These are phyloP conservation scores for Fraxinus cuspidata DNA, from an alignment of 257 asterid genomes.

Conservation along the genomic window DNA sequence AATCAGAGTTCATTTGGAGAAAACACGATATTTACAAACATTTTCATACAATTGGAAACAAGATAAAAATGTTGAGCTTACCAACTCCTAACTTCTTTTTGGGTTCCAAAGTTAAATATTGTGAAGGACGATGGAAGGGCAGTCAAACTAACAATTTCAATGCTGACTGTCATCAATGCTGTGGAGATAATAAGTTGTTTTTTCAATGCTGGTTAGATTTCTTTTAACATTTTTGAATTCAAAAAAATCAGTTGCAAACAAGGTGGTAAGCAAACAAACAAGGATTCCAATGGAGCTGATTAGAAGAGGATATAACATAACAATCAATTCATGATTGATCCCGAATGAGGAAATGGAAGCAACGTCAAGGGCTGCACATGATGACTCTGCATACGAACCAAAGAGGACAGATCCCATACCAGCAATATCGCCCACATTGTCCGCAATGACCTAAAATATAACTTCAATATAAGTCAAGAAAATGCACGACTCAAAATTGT, in stretches of 20 bases:
- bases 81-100: constrained; percentile 52
- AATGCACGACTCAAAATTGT: neutral
- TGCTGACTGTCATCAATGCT: constrained; percentile 49
- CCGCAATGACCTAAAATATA: constrained; percentile 59
- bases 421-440: constrained; percentile 69
- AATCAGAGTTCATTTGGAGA: constrained; percentile 8
- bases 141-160: constrained; percentile 47
- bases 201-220: constrained; percentile 60
- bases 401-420: constrained; percentile 68
- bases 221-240: constrained; percentile 46
- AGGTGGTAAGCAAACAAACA: too few relatives aligned
- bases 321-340: constrained; percentile 46
- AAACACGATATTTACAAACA: neutral
- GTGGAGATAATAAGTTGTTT: constrained; percentile 61
- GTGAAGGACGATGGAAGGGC: constrained; percentile 58
- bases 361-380: constrained; percentile 64
- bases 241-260: constrained; percentile 45
- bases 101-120: constrained; percentile 45
- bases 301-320: constrained; percentile 55
- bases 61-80: constrained; percentile 23
- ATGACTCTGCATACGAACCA: constrained; percentile 65
- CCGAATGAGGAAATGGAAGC: constrained; percentile 68
- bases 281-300: constrained; percentile 55
- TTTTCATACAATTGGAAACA: neutral
- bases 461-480: constrained; percentile 4